A percentile compares a stretch with the other conserved stretches of the same genome.
Evolutionary conservation across 2,329 filamentous ascomycete genomes (phyloP).

Genomic region (Alternaria rosae): DNA sequence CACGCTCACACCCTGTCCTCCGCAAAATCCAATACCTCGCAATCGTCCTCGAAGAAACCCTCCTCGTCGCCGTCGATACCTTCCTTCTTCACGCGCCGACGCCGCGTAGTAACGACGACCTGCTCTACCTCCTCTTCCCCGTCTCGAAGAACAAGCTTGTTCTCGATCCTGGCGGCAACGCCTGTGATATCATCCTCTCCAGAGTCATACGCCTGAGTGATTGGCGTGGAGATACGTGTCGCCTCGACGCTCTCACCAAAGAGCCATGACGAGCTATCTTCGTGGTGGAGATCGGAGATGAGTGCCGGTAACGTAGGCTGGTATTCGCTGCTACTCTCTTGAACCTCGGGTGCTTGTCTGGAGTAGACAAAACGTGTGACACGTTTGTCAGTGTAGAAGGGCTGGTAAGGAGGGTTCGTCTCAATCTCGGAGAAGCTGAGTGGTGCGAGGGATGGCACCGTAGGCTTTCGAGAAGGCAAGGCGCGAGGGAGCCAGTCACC

Average conservation of each 20-base stretch:
- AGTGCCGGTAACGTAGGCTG: slow-evolving; percentile 27
- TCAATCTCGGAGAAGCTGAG: slow-evolving; percentile 83
- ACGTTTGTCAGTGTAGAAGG: slow-evolving; percentile 90
- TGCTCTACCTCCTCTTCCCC: slow-evolving; percentile 71
- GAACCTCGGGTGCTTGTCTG: slow-evolving; percentile 36
- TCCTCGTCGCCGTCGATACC: slow-evolving; percentile 67
- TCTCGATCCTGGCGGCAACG: slow-evolving; percentile 51
- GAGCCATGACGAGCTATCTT: slow-evolving; percentile 56
- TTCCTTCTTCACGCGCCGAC: slow-evolving; percentile 63
- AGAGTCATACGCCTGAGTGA: slow-evolving; percentile 44
- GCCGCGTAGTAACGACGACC: slow-evolving; percentile 81
- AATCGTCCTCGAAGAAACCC: slow-evolving; percentile 90
- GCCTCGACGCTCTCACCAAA: slow-evolving; percentile 62
- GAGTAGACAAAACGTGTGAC: slow-evolving; percentile 77
- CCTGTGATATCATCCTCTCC: slow-evolving; percentile 57
- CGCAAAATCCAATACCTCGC: slow-evolving; percentile 89
- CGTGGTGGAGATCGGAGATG: slow-evolving; percentile 43
- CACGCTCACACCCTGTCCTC: slow-evolving; percentile 58
- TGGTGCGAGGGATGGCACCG: slow-evolving; percentile 55
- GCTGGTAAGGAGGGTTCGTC: slow-evolving; percentile 92
- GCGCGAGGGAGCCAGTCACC: slow-evolving; percentile 47
- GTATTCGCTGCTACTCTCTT: slow-evolving; percentile 36
- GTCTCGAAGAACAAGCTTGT: slow-evolving; percentile 58
- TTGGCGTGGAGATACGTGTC: slow-evolving; percentile 54
- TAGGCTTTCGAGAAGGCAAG: slow-evolving; percentile 35